A percentile compares a stretch with the other conserved stretches of the same genome.
These are phyloP conservation scores for Populus tomentosa DNA, from an alignment of 441 rosid species.

Conservation along the genomic window DNA sequence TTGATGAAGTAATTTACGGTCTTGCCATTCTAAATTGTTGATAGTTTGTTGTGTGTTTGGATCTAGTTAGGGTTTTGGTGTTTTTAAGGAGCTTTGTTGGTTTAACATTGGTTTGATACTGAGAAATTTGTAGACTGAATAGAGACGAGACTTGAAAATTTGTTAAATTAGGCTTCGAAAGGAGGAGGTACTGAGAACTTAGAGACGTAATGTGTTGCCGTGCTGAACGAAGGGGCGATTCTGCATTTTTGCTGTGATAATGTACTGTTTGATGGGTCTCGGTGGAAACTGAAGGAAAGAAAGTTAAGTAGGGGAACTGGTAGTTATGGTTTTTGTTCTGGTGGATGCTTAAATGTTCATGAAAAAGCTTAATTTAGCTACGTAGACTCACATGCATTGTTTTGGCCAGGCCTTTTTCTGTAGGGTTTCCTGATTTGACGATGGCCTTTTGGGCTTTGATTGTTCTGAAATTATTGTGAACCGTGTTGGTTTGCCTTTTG, in stretches of 20 bases:
- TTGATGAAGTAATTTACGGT: conserved; percentile 38
- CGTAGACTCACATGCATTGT: too few species aligned
- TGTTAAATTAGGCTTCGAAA: background rate
- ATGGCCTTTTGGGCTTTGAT: background rate
- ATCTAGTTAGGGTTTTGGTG: background rate
- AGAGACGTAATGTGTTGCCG: background rate
- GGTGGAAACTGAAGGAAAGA: background rate
- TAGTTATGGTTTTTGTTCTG: too few species aligned
- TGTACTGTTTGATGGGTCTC: background rate
- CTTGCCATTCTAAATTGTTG: background rate
- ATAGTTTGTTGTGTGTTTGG: background rate
- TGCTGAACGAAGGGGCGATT: background rate
- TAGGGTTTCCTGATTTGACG: background rate
- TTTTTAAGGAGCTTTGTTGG: background rate
- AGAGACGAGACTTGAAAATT: background rate
- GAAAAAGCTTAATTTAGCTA: too few species aligned
- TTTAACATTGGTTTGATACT: background rate
- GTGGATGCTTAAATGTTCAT: too few species aligned
- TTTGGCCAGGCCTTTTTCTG: too few species aligned
- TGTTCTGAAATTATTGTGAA: background rate
- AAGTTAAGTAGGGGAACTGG: background rate
- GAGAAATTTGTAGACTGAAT: background rate
- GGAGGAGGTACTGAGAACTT: too few species aligned
- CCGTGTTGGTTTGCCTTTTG: background rate
- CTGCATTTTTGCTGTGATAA: background rate